Base-by-base conservation (phyloP, 805 yeast genomes). In the Aciculoconidium aculeatum region DNA sequence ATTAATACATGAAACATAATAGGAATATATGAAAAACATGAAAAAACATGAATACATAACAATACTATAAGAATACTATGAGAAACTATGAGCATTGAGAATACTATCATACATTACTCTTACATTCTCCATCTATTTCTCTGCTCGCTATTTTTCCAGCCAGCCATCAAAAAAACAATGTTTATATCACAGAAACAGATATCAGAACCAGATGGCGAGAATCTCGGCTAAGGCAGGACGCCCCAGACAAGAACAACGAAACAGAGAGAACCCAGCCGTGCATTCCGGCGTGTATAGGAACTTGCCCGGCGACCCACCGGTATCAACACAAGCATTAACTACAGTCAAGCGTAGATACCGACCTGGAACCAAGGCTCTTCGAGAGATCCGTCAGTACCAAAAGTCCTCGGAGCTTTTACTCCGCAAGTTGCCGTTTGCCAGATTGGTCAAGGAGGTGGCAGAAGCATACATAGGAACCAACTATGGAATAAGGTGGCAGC, bases 351-450 rank as follows among this genome's bases (percentile, higher is more conserved):
- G 70, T 41, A 48, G 74, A 29, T 75, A 70, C 41, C 68, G 64
- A 29, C 83, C 85, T 1, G 86, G 87, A 10, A 74, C 78, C 0
- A 55, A 61, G 13, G 90, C 90, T 1, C 52, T 80, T 17, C 57
- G 76, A 42, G 88, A 82, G 44, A 81, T 82, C 13, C 61, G 84
- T 32, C 68, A 67, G 44, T 81, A 69, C 42, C 90, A 82, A 46
- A 69, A 72, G 45, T 64, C 77, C 18, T 76, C 87, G 1, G 88
- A 80, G 37, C 55, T 82, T 21, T 58, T 82, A 25, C 62, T 82
- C 10, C 61, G 86, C 15, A 80, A 80, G 44, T 65, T 82, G 17
- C 94, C 94, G 11, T 82, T 82, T 61, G 84, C 90, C 1, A 61
- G 90, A 36, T 57, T 82, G 14, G 85, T 82, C 6, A 71, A 80